Evolutionary conservation across 2,329 filamentous ascomycete genomes (phyloP), one percentile per base, ranked within the genome.

Genomic region (Trichoderma koningii): DNA sequence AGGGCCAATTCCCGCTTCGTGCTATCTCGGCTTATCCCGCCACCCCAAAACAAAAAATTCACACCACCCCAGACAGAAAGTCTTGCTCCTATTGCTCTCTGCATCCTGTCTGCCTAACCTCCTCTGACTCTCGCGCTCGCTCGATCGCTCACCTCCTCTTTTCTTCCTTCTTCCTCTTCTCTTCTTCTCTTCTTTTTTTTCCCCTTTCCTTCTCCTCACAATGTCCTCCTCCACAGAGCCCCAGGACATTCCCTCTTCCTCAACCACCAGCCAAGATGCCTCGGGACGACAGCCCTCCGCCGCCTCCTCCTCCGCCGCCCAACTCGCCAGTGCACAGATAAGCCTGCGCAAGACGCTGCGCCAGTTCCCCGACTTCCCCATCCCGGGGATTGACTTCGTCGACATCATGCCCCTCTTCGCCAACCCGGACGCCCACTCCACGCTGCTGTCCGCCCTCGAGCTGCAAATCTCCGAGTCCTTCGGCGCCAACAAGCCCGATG

Each of bases 371-470:
- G 92, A 98, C 83, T 98, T 97, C 81, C 94, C 94, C 66, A 89
- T 90, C 70, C 88, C 90, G 52, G 94, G 95, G 77, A 94, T 99
- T 75, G 85, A 96, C 73, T 99, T 99, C 80, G 92, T 97, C 82
- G 95, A 99, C 77, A 98, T 99, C 80, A 89, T 99, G 78, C 95
- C 95, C 67, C 89, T 98, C 75, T 98, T 99, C 83, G 88, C 91
- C 76, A 85, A 92, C 74, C 87, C 89, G 63, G 75, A 77, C 59
- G 83, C 91, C 67, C 94, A 97, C 80, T 83, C 85, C 71, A 84
- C 87, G 64, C 89, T 99, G 66, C 83, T 97, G 76, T 86, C 88
- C 73, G 92, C 92, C 55, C 89, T 98, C 71, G 91, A 96, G 79
- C 83, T 97, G 68, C 89, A 96, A 77, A 84, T 96, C 69, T 80